Evolutionary conservation across 2,329 filamentous ascomycete species (phyloP).

Genomic region (Emydomyces testavorans): DNA sequence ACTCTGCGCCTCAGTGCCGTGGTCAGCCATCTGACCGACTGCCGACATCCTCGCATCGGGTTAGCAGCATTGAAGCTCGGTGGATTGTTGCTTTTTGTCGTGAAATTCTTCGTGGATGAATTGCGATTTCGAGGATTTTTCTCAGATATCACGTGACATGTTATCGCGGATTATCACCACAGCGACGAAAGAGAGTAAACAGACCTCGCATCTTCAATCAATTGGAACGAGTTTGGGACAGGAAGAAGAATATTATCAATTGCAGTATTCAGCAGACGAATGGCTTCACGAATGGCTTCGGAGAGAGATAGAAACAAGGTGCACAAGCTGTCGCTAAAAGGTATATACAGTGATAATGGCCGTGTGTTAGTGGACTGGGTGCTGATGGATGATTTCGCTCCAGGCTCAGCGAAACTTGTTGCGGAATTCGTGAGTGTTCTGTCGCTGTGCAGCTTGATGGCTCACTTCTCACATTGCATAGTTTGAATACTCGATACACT

Average conservation of each 20-base stretch:
- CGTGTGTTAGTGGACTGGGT: background rate
- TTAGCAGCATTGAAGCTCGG: constrained; percentile 20
- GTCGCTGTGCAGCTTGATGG: background rate
- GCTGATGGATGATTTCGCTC: constrained; percentile 1
- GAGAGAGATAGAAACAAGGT: constrained; percentile 67
- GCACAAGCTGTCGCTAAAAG: constrained; percentile 74
- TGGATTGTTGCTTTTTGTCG: background rate
- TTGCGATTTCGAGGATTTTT: background rate
- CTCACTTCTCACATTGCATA: constrained; percentile 31
- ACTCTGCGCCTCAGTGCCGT: constrained; percentile 28
- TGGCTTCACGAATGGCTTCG: too few relatives aligned
- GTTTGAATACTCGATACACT: constrained; percentile 97
- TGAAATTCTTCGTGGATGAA: background rate
- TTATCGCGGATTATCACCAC: constrained; percentile 9
- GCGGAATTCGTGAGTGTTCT: constrained; percentile 71
- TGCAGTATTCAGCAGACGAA: background rate
- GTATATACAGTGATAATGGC: constrained; percentile 18
- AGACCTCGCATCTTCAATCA: background rate
- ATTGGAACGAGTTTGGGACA: background rate
- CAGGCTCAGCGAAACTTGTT: constrained; percentile 69
- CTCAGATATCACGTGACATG: background rate
- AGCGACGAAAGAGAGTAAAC: constrained; percentile 6
- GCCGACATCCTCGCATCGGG: constrained; percentile 39
- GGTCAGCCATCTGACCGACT: constrained; percentile 37
- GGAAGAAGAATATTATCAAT: background rate